Base-by-base conservation (phyloP, 2,329 filamentous ascomycete species). In the Neurospora crassa region DNA sequence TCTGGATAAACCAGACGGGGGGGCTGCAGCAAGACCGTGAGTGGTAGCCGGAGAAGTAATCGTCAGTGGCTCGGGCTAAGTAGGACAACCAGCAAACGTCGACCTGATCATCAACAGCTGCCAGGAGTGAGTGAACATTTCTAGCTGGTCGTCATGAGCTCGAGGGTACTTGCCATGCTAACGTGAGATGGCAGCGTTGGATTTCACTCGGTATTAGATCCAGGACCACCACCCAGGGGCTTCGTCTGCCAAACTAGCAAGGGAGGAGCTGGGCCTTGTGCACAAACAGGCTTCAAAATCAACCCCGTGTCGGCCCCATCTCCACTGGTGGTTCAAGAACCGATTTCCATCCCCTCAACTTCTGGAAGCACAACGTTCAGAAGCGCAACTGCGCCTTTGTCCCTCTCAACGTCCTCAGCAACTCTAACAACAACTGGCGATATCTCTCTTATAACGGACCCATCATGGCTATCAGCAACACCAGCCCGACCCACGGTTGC, bases 51-150 rank as follows among this genome's bases (percentile, higher is more conserved):
- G 41, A 29, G 12, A 41, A 42, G 43, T 40, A 68, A 70, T 6
- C 42, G 37, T 41, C 37, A 37, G 42, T 71, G 72, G 74, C 74
- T 71, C 63, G 70, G 75, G 73, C 77, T 76, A 74, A 71, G 20
- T 68, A 14, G 24, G 47, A 70, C 70, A 69, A 63, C 42, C 69
- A 88, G 86, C 85, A 68, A 86, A 82, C 74, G 83, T 87, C 69
- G 83, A 86, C 74, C 79, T 80, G 76, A 79, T 87, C 71, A 85
- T 87, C 78, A 85, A 83, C 74, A 78, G 79, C 70, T 88, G 86
- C 71, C 80, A 84, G 75, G 83, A 83, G 86, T 87, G 79, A 78
- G 82, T 74, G 4, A 53, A 45, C 41, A 8, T 63, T 20, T 40
- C 40, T 14, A 37, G 34, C 40, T 68, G 40, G n/a, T 37, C 53